Conservation (phyloP, 192 early-diverging fungal genomes). For the Backusella psychrophila region DNA sequence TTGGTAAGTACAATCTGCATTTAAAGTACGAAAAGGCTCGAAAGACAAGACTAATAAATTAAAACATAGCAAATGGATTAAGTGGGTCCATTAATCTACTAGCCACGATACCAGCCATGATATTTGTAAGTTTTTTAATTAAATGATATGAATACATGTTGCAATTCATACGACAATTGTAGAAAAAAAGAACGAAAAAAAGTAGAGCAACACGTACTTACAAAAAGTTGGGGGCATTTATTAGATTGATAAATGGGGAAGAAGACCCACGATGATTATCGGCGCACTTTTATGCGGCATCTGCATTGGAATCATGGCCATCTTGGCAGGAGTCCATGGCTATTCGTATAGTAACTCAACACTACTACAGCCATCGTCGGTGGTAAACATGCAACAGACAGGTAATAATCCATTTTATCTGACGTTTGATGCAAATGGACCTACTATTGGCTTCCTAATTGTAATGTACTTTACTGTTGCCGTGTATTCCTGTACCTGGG, state of each 20-base stretch:
- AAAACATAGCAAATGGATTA: conserved; percentile 53
- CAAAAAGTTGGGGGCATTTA: conserved; percentile 30
- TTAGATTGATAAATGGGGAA: conserved; percentile 70
- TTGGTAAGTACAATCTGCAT: conserved; percentile 40
- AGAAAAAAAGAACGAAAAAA: not conserved
- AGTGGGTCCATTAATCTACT: conserved; percentile 73
- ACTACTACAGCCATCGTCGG: not conserved
- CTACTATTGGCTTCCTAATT: conserved; percentile 50
- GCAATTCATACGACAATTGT: no score
- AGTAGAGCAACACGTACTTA: not conserved
- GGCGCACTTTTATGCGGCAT: conserved; percentile 47
- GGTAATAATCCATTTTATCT: conserved; percentile 25
- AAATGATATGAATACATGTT: no score
- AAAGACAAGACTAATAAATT: not conserved
- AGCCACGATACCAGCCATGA: conserved; percentile 73
- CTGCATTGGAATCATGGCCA: conserved; percentile 18
- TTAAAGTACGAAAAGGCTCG: not conserved
- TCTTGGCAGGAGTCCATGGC: conserved; percentile 44
- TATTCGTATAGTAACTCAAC: conserved; percentile 30
- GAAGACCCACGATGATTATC: conserved; percentile 60
- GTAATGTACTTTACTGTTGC: conserved; percentile 68
- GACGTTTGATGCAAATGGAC: conserved; percentile 36
- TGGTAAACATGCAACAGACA: not conserved
- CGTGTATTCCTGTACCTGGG: conserved; percentile 77
- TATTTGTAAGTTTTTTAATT: conserved; percentile 26